Conservation (phyloP, 1,284 basidiomycete species). For the Ganoderma sinense region DNA sequence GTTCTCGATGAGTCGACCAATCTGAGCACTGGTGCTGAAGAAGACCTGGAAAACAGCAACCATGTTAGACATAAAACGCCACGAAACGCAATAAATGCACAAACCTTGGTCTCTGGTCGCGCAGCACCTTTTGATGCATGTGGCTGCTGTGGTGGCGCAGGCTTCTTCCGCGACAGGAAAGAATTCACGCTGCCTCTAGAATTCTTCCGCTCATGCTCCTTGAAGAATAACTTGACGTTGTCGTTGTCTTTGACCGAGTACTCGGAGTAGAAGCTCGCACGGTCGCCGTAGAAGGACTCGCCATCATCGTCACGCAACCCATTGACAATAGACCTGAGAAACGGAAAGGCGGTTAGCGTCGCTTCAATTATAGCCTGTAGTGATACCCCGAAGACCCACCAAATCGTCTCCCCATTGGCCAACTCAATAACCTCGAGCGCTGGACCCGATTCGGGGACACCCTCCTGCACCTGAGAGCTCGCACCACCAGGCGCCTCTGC, state of each 20-base stretch:
- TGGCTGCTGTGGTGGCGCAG: constrained; percentile 21
- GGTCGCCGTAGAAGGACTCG: constrained; percentile 69
- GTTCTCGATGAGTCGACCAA: constrained; percentile 81
- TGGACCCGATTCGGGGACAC: constrained; percentile 57
- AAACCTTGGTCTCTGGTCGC: constrained; percentile 83
- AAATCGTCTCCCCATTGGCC: constrained; percentile 84
- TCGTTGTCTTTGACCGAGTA: constrained; percentile 69
- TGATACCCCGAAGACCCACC: constrained; percentile 52
- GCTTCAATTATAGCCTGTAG: constrained; percentile 6
- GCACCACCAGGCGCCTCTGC: constrained; percentile 32
- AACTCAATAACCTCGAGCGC: constrained; percentile 82
- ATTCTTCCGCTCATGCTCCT: constrained; percentile 71
- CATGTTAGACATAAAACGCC: constrained; percentile 10
- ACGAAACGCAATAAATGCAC: constrained; percentile 26
- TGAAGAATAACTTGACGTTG: constrained; percentile 72
- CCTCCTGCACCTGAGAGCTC: constrained; percentile 33
- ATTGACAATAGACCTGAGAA: constrained; percentile 80
- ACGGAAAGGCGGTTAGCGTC: constrained; percentile 18
- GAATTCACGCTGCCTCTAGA: constrained; percentile 74
- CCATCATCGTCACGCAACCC: constrained; percentile 80
- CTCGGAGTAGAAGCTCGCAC: constrained; percentile 78
- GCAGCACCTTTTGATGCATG: constrained; percentile 50
- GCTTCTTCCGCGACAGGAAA: constrained; percentile 66
- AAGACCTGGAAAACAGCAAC: constrained; percentile 62
- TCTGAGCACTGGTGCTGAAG: constrained; percentile 78